Conservation (phyloP, 805 yeast species). For the Nakazawaea populi region DNA sequence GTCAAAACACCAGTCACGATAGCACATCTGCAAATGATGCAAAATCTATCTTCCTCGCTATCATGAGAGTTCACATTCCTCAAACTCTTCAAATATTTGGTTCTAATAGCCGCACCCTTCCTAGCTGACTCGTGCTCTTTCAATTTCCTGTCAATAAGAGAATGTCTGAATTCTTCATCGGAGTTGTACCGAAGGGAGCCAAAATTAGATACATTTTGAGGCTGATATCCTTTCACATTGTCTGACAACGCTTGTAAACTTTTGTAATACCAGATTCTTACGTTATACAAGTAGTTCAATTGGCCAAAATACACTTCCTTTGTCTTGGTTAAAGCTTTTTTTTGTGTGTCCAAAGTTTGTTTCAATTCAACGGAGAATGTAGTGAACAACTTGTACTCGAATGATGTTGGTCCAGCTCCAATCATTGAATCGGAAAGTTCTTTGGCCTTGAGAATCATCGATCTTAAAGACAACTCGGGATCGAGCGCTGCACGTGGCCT, state of each 20-base stretch:
- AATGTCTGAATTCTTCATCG: background rate
- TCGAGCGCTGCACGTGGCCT: conserved; percentile 27
- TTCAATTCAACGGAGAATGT: conserved; percentile 17
- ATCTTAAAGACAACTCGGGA: conserved; percentile 28
- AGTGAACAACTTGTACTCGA: conserved; percentile 17
- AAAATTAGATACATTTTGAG: conserved; percentile 14
- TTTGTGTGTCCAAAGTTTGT: conserved; percentile 35
- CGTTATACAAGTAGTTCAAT: conserved; percentile 64
- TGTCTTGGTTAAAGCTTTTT: conserved; percentile 30
- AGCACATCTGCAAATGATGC: conserved; percentile 72
- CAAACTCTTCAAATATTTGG: conserved; percentile 15
- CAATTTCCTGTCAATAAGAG: conserved; percentile 1
- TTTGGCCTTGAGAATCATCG: conserved; percentile 24
- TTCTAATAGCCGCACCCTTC: background rate
- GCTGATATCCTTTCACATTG: conserved; percentile 51
- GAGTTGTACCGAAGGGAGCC: background rate
- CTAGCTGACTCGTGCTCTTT: background rate
- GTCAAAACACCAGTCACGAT: conserved; percentile 77
- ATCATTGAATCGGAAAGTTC: conserved; percentile 22
- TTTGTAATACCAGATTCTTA: conserved; percentile 75
- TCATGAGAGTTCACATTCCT: conserved; percentile 12
- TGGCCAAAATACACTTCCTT: conserved; percentile 44
- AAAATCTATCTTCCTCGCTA: conserved; percentile 38
- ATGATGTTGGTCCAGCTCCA: conserved; percentile 10
- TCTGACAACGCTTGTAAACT: conserved; percentile 86